Conservation (phyloP, 208 protist genomes). For the Leishmania aethiopica region DNA sequence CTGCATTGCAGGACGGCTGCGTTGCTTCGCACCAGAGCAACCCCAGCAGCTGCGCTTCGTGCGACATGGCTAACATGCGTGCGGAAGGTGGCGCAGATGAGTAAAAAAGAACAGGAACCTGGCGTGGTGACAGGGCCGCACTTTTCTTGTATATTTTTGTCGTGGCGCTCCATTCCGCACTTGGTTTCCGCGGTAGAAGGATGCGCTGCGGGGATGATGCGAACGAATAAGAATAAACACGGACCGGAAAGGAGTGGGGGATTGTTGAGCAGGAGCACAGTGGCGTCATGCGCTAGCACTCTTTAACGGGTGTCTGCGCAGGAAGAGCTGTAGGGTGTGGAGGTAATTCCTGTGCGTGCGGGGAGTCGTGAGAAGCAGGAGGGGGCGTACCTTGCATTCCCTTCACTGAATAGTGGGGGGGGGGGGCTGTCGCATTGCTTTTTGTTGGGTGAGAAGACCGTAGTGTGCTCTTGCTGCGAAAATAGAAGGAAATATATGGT, state of each 20-base stretch:
- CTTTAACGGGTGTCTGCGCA: background rate
- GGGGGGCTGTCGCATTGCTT: no score
- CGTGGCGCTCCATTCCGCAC: no score
- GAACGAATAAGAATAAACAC: background rate
- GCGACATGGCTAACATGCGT: background rate
- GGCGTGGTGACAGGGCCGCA: background rate
- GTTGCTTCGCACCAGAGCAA: slow-evolving; percentile 13
- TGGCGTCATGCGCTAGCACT: no score
- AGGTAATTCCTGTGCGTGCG: background rate
- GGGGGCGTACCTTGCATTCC: no score
- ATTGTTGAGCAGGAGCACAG: background rate
- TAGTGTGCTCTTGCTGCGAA: no score
- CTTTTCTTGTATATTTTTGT: background rate
- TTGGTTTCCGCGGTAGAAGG: background rate
- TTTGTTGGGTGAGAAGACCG: no score
- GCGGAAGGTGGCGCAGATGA: background rate
- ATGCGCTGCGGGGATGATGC: background rate
- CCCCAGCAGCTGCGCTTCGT: background rate
- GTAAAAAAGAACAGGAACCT: background rate
- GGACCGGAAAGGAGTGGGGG: background rate
- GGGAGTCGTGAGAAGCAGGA: background rate
- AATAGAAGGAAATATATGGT: background rate
- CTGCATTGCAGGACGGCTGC: slow-evolving; percentile 26
- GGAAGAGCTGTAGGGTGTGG: background rate
- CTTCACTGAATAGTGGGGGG: background rate